Evolutionary conservation across 106 monocot species (phyloP), one percentile per base, ranked within the genome.

Genomic region (Dendrobium officinale): DNA sequence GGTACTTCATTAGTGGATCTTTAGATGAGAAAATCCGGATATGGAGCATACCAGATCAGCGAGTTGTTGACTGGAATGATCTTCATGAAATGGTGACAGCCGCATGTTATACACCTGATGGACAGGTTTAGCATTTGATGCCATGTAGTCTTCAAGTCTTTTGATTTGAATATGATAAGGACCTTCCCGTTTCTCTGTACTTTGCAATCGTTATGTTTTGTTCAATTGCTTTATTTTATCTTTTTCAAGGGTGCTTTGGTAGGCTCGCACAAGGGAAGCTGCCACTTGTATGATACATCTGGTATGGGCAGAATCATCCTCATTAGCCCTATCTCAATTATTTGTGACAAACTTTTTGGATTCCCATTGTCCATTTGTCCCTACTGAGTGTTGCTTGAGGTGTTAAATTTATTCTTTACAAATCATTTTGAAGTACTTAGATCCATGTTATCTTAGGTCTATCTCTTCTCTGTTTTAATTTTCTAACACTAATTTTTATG

Each of bases 41-140:
- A 47, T 97, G 96, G 96, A 97, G 92, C 75, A 91, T 94, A 72
- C 89, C 85, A 48, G 79, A 86, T 83, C 90, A 92, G 45, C 85
- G 91, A 75, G 87, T 97, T 84, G 94, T 94, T 82, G 96, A 97
- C 75, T 97, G 96, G 96, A 89, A 86, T 84, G 96, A 97, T 87
- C 87, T 97, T 75, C 92, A 94, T 90, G 96, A 94, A 85, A 94
- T 97, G 92, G 89, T 97, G 31, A 97, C 96, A 75, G 96, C 96
- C 83, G 93, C 90, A 79, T 92, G 94, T 77, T 97, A 89, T 77
- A 90, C 96, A 29, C 96, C 96, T 79, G 92, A 94, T 83, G 96
- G 94, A 59, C 90, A 97, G 96, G 96, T 97, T 55, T 42, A 10
- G 18, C 70, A 42, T 20, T 68, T 84, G 47, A 59, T 79, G 64